Conservation (phyloP, 768 basidiomycete species). For the Tricholoma hemisulphureum region DNA sequence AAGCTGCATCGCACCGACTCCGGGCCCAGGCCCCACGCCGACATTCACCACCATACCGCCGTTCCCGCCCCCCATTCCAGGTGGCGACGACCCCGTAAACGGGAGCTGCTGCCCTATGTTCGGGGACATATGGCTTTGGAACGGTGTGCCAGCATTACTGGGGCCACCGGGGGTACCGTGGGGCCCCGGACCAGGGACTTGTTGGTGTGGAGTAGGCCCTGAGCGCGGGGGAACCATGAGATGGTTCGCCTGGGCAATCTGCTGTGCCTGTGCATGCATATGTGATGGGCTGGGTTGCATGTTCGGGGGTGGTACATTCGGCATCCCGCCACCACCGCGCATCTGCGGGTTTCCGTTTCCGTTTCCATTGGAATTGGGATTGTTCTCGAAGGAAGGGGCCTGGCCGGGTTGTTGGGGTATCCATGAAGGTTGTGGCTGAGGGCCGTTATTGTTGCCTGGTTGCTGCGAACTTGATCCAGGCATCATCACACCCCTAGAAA, state of each 20-base stretch:
- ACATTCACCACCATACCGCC: neutral
- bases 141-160: constrained; percentile 16
- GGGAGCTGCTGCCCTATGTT: constrained; percentile 29
- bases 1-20: constrained; percentile 7
- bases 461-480: constrained; percentile 21
- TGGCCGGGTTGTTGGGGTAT: constrained; percentile 6
- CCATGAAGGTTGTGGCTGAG: constrained; percentile 10
- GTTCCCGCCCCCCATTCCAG: constrained; percentile 7
- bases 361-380: neutral
- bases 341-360: neutral
- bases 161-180: constrained; percentile 4
- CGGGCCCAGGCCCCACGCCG: no score
- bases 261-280: constrained; percentile 26
- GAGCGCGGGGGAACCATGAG: constrained; percentile 38
- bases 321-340: neutral
- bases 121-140: constrained; percentile 33
- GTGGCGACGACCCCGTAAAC: constrained; percentile 11
- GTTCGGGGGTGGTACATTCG: constrained; percentile 10
- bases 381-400: constrained; percentile 2
- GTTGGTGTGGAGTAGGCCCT: constrained; percentile 38
- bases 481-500: constrained; percentile 11
- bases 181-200: constrained; percentile 13
- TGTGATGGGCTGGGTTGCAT: constrained; percentile 31
- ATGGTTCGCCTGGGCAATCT: constrained; percentile 18
- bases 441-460: constrained; percentile 24